Conservation (phyloP, 352 stramenopile genomes). For the Globisporangium orthogonon region DNA sequence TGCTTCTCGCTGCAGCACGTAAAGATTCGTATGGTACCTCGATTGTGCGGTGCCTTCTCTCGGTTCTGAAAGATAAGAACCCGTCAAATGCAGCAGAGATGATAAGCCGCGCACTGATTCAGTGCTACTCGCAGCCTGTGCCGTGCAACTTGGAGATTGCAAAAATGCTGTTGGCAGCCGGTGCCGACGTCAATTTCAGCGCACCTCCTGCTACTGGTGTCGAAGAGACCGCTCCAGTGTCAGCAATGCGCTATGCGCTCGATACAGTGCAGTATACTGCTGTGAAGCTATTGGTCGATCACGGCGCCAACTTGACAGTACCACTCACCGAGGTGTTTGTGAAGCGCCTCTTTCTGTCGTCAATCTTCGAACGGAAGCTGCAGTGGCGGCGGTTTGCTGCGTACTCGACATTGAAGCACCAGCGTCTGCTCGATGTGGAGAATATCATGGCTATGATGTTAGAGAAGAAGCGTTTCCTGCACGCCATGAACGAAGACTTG, state of each 20-base stretch:
- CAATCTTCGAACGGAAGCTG: background rate
- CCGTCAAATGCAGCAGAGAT: slow-evolving; percentile 3
- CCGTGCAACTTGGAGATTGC: slow-evolving; percentile 37
- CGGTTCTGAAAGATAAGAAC: slow-evolving; percentile 4
- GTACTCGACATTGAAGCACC: slow-evolving; percentile 22
- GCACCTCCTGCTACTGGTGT: background rate
- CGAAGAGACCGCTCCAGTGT: slow-evolving; percentile 2
- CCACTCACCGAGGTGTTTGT: slow-evolving; percentile 29
- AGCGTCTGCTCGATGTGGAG: slow-evolving; percentile 35
- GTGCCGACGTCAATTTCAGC: slow-evolving; percentile 22
- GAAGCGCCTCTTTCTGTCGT: slow-evolving; percentile 13
- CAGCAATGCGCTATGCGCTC: slow-evolving; percentile 30
- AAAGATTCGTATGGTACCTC: slow-evolving; percentile 29
- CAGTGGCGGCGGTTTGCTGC: slow-evolving; percentile 32
- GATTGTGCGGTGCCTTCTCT: slow-evolving; percentile 29
- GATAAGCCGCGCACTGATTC: slow-evolving; percentile 27
- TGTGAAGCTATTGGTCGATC: slow-evolving; percentile 35
- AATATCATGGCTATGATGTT: slow-evolving; percentile 37
- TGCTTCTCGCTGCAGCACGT: slow-evolving; percentile 30
- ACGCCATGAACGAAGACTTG: slow-evolving; percentile 34
- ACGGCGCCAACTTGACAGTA: slow-evolving; percentile 27
- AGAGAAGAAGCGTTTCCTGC: slow-evolving; percentile 18
- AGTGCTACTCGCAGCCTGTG: slow-evolving; percentile 26
- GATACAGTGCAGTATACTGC: slow-evolving; percentile 23
- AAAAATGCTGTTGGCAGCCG: slow-evolving; percentile 28